Percentiles rank a stretch among this genome's conserved stretches.
phyloP scores from a whole-genome alignment of 83 land plant species.

The Thuja plicata region DNA sequence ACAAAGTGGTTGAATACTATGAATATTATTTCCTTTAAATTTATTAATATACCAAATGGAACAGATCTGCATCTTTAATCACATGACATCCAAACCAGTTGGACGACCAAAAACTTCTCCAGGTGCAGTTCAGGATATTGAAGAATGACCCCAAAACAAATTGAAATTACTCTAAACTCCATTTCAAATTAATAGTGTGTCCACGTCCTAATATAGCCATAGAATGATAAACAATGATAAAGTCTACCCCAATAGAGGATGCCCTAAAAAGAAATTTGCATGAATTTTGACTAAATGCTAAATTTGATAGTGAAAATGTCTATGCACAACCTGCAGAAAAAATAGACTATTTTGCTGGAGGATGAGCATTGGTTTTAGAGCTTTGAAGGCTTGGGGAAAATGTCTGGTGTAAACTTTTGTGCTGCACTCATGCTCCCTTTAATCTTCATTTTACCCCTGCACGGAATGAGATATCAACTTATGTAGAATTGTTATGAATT shows the following conservation, averaged over 20 bases:
- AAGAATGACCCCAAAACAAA: neutral
- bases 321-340: neutral
- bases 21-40: neutral
- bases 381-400: constrained; percentile 90
- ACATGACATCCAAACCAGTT: neutral
- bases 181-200: neutral
- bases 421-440: constrained; percentile 96
- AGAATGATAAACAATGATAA: neutral
- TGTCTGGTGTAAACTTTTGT: constrained; percentile 94
- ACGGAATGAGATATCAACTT: constrained; percentile 14
- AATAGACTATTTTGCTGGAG: neutral
- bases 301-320: neutral
- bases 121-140: neutral
- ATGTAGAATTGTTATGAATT: neutral
- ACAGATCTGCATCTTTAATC: neutral
- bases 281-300: neutral
- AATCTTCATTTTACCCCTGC: constrained; percentile 90
- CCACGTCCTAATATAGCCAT: neutral
- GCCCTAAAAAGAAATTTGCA: neutral
- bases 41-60: neutral
- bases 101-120: neutral
- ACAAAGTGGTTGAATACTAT: neutral
- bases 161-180: neutral
- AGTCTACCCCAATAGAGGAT: neutral
- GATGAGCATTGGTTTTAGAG: constrained; percentile 31